These are phyloP conservation scores for Ascochyta lentis DNA, from an alignment of 2,329 filamentous ascomycete genomes.

Conservation along the genomic window DNA sequence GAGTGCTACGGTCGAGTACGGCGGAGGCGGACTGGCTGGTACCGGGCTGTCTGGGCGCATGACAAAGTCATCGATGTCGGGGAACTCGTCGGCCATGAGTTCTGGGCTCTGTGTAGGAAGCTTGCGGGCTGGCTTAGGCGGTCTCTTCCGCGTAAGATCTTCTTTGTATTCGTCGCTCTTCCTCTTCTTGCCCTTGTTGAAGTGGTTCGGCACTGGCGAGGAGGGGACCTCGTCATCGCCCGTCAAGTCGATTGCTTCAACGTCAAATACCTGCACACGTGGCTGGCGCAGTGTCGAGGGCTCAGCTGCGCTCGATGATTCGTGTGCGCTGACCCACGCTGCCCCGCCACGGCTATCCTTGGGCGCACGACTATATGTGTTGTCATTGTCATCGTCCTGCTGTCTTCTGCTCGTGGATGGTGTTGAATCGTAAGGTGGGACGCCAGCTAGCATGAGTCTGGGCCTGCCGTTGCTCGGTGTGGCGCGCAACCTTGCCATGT, in stretches of 20 bases:
- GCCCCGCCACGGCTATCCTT: conserved; percentile 1
- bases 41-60: conserved; percentile 27
- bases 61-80: conserved; percentile 48
- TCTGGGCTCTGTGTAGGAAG: conserved; percentile 23
- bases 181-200: conserved; percentile 48
- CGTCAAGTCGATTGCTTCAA: conserved; percentile 49
- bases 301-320: conserved; percentile 13
- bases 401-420: conserved; percentile 7
- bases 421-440: conserved; percentile 22
- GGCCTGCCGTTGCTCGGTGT: conserved; percentile 53
- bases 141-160: conserved; percentile 28
- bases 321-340: conserved; percentile 4
- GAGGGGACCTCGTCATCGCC: conserved; percentile 30
- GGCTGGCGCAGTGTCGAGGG: conserved; percentile 12
- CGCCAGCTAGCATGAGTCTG: conserved; percentile 39
- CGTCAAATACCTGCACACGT: conserved; percentile 22
- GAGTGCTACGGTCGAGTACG: conserved; percentile 53
- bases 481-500: conserved; percentile 55
- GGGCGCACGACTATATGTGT: not conserved
- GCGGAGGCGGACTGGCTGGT: conserved; percentile 43
- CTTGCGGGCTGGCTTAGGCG: conserved; percentile 23
- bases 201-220: conserved; percentile 26
- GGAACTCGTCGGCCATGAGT: conserved; percentile 40
- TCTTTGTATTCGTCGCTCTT: conserved; percentile 55
- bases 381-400: conserved; percentile 7